phyloP scores from a whole-genome alignment of 2,329 filamentous ascomycete species.

The Penicillium sp. region DNA sequence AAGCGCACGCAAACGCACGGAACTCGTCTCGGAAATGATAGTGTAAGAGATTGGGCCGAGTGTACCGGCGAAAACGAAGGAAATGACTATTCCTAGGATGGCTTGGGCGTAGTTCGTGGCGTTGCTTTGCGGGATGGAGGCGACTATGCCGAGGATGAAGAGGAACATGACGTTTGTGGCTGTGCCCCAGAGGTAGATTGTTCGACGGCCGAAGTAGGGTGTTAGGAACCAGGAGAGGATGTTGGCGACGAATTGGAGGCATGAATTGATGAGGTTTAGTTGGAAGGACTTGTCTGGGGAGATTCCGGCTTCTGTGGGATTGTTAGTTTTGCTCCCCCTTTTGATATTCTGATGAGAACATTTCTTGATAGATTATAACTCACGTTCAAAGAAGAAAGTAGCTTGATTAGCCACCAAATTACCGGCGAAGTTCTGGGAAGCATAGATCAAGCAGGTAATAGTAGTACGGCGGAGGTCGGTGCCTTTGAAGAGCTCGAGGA shows the following conservation, averaged over 20 bases:
- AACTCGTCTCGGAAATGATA: constrained; percentile 48
- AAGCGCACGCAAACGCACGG: constrained; percentile 47
- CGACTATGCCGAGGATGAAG: constrained; percentile 46
- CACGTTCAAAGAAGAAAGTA: constrained; percentile 62
- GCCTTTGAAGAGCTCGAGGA: constrained; percentile 42
- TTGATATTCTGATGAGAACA: too few species aligned
- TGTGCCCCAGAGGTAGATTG: constrained; percentile 50
- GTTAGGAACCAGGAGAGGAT: constrained; percentile 44
- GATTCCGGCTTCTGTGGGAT: constrained; percentile 39
- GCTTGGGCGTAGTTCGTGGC: constrained; percentile 49
- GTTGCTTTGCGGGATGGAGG: constrained; percentile 41
- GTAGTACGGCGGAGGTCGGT: constrained; percentile 40
- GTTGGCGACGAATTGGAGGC: constrained; percentile 46
- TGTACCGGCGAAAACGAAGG: constrained; percentile 47
- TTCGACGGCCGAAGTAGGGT: constrained; percentile 49
- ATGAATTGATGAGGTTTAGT: constrained; percentile 39
- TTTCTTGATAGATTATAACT: constrained; percentile 13
- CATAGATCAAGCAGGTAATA: constrained; percentile 42
- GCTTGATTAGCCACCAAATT: constrained; percentile 69
- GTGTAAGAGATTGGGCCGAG: constrained; percentile 49
- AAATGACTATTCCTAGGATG: constrained; percentile 47
- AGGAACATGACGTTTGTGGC: constrained; percentile 44
- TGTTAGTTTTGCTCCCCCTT: constrained; percentile 16
- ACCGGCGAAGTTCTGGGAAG: constrained; percentile 59
- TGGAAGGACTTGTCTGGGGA: constrained; percentile 34